These are phyloP conservation scores for Aquilaria malaccensis DNA, from an alignment of 345 rosid species.

Conservation along the genomic window DNA sequence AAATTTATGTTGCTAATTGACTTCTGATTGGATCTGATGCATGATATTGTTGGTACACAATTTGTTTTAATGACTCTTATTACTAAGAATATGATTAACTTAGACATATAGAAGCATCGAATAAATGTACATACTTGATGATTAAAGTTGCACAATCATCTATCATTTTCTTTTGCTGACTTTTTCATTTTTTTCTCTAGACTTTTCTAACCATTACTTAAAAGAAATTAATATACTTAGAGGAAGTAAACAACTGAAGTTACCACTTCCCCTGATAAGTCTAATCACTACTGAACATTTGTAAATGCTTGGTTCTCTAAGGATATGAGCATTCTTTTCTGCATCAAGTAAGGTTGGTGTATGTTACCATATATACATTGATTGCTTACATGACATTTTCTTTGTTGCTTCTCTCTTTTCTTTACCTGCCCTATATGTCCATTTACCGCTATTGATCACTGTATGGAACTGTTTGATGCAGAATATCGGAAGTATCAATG, in stretches of 20 bases:
- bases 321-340: background rate
- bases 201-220: no score
- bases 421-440: constrained; percentile 6
- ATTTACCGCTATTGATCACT: constrained; percentile 8
- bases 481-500: constrained; percentile 43
- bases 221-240: no score
- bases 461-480: constrained; percentile 41
- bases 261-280: no score
- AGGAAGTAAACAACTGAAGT: no score
- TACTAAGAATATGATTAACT: background rate
- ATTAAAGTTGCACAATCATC: no score
- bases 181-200: no score
- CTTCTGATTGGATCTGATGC: background rate
- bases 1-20: no score
- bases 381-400: background rate
- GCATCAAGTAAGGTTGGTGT: background rate
- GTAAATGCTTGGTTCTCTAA: background rate
- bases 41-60: background rate
- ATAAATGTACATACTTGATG: no score
- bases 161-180: no score
- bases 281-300: background rate
- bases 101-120: no score
- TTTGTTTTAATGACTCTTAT: background rate
- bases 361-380: background rate
- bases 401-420: background rate